Base-by-base conservation (phyloP, 1,284 basidiomycete species). In the Microbotryomycetes sp. region DNA sequence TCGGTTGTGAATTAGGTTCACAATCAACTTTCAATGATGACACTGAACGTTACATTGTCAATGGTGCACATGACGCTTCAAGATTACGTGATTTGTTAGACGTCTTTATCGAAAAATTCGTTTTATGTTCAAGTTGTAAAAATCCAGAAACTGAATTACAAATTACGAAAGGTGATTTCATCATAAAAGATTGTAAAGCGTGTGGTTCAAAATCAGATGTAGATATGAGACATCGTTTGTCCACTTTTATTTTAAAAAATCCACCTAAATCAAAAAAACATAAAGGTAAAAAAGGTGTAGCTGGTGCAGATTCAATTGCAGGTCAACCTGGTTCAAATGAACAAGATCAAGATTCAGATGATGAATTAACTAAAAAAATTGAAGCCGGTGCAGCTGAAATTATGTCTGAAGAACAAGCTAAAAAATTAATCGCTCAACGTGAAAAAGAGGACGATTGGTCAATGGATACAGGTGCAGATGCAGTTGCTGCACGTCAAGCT, bases 81-180 rank as follows among this genome's bases (percentile, higher is more conserved):
- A 89, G 92, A 67, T 85, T 99, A 31, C 89, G 94, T 64, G 94
- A 98, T 77, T 85, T 99, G 7, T 86, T 98, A 72, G 94, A 98
- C 76, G 83, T 78, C 50, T 99, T 98, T 81, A 99, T 99, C 79
- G 74, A 76, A 72, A 97, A 97, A 78, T 99, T 97, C 74, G 92
- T 99, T 58, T 86, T 99, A 29, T 99, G 96, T 80, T 87, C 86
- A 67, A 84, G 87, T 47, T 99, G 96, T 88, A 97, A 97, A 82
- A 99, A 99, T 76, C 96, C 96, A 26, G 96, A 99, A 80, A 99
- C 96, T 48, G 94, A 97, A 74, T 84, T 97, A 56, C 80, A 93
- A 79, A 86, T 97, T 75, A 84, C 89, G 74, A 92, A 89, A 77
- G 83, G 81, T 62, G 93, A 97, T 74, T 83, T 87, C 71, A 94